Evolutionary conservation across 2,329 filamentous ascomycete genomes (phyloP).

Genomic region (Tolypocladium tundrense): DNA sequence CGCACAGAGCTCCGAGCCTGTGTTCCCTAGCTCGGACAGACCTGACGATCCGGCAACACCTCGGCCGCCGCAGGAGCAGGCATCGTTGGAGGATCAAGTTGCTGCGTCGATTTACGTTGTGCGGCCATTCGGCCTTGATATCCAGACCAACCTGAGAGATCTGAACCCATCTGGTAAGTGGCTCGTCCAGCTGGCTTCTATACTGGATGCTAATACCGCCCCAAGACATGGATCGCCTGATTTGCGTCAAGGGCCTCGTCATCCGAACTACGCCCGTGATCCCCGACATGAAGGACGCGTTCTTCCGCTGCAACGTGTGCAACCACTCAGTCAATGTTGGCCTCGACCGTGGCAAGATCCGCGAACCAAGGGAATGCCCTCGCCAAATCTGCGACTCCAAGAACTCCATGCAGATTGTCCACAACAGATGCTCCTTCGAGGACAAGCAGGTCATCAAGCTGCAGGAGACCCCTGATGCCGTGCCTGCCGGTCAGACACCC

Average conservation of each 20-base stretch:
- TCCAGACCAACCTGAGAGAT: constrained; percentile 82
- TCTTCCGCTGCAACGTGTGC: constrained; percentile 92
- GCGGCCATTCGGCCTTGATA: constrained; percentile 79
- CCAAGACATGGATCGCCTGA: constrained; percentile 85
- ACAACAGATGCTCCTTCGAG: constrained; percentile 89
- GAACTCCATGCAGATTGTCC: constrained; percentile 97
- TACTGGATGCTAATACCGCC: not conserved
- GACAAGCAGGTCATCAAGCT: constrained; percentile 99
- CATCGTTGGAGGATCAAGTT: constrained; percentile 69
- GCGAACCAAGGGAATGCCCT: constrained; percentile 84
- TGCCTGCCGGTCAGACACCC: constrained; percentile 92
- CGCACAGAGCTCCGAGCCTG: constrained; percentile 60
- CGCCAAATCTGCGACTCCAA: constrained; percentile 69
- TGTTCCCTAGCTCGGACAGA: constrained; percentile 70
- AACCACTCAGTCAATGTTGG: constrained; percentile 84
- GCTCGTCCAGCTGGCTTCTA: not conserved
- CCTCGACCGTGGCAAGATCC: constrained; percentile 91
- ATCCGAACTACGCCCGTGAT: constrained; percentile 95
- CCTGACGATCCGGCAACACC: constrained; percentile 35
- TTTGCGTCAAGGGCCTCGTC: constrained; percentile 90
- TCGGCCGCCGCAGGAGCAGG: constrained; percentile 32
- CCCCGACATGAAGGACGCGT: constrained; percentile 97
- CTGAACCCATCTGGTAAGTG: constrained; percentile 70
- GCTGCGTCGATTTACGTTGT: constrained; percentile 74
- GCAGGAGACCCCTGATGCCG: constrained; percentile 90